Conservation (phyloP, 345 rosid genomes). For the Eucalyptus erythrocorys region DNA sequence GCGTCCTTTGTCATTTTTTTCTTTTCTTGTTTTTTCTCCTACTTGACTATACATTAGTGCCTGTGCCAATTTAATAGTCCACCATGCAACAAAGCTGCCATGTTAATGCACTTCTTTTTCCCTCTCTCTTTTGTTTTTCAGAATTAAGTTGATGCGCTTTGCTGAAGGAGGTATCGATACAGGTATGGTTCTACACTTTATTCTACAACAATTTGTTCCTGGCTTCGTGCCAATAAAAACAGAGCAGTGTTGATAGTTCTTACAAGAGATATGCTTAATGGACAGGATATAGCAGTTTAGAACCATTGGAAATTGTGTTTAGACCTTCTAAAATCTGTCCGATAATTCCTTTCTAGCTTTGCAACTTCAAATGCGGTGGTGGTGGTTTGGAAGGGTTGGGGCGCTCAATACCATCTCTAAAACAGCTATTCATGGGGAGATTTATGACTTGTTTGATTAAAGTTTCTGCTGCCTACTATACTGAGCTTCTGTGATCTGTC, state of each 20-base stretch:
- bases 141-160: background rate
- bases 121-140: background rate
- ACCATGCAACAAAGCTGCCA: background rate
- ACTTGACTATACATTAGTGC: background rate
- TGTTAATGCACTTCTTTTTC: background rate
- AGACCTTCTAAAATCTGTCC: background rate
- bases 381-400: too few species aligned
- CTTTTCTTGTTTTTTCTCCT: background rate
- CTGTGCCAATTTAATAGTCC: background rate
- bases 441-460: background rate
- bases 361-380: background rate
- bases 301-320: background rate
- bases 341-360: background rate
- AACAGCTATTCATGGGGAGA: background rate
- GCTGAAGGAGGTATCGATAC: background rate
- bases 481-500: background rate
- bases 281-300: background rate
- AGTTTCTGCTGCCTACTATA: background rate
- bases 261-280: background rate
- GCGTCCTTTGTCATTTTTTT: background rate
- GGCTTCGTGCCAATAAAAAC: background rate
- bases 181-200: background rate
- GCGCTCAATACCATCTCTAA: background rate
- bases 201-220: background rate
- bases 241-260: background rate